Base-by-base conservation (phyloP, 768 basidiomycete genomes). In the Punctularia strigosozonata region DNA sequence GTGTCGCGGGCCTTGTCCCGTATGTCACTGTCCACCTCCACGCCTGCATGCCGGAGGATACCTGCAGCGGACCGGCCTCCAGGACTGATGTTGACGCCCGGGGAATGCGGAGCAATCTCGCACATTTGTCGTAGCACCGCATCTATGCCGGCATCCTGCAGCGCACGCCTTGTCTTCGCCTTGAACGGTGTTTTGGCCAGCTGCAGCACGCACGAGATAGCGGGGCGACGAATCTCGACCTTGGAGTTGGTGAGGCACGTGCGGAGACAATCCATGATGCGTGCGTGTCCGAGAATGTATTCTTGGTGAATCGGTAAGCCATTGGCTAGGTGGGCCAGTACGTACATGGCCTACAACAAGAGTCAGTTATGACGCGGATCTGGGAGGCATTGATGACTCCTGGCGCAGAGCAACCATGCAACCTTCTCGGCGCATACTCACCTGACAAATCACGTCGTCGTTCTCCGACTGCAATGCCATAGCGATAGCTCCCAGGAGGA, bases 281-380 rank as follows among this genome's bases (percentile, higher is more conserved):
- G 58, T 0, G 69, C 59, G 41, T 75, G 65, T 0, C 59, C 49
- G n/a, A 77, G 59, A 24, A 87, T 69, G 18, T 61, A 54, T 28
- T 62, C 60, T 40, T 77, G 78, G 31, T 72, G 66, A 13, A 59
- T 53, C 1, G 64, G 52, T 2, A 61, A 54, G 25, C 76, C 76
- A 51, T 85, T 84, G 25, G 75, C 66, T 12, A 88, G 61, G 53
- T 87, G 86, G 0, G 77, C 77, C 0, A 86, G 66, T 2, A 74
- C 58, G 49, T 63, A 73, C 0, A 78, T 68, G 0, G 80, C 76
- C 69, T 74, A 40, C 6, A 25, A 34, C 19, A 25, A 19, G 18
- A 34, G 17, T n/a, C 2, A 12, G 5, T 31, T 39, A 45, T 17
- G 22, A 31, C 26, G 12, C 30, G 5, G 36, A 39, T 34, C 15